Evolutionary conservation across 2,329 filamentous ascomycete species (phyloP), one percentile per base, ranked within the genome.

Genomic region (Ascochyta koolunga): DNA sequence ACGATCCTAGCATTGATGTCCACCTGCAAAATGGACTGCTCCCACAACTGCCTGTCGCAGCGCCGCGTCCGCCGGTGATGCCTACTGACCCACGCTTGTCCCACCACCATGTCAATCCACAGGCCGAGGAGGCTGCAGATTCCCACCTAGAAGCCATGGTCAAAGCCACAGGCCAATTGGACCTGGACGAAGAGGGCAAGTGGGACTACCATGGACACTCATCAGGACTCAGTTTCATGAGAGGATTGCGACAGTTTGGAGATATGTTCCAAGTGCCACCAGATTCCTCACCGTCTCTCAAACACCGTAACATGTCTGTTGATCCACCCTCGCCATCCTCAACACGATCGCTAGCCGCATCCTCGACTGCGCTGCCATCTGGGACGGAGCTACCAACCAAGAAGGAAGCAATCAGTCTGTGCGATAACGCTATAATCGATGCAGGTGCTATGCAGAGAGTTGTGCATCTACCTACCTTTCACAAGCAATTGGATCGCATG

Each of bases 161-260:
- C 53, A 90, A 93, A 70, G 90, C 90, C 36, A 91, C 93, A 2
- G 95, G 93, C 31, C 90, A 93, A 70, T 82, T 99, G 16, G 93
- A 98, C 67, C 82, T 98, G 29, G 92, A 96, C 66, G 93, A 98
- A 64, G 86, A 88, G 65, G 93, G 93, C 36, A 87, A 95, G 65
- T 96, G 92, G 87, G 93, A 98, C 74, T 99, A 96, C 67, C 91
- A 96, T 69, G 95, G 95, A 41, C 89, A 90, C 60, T 97, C 93
- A 0, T 98, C 95, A 0, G 93, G 93, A 2, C 84, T 93, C 37
- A 91, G 93, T 59, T 99, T 97, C 72, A 83, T 97, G 64, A 85
- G 86, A 60, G 87, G 90, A 49, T 88, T 99, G 83, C 90, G 96
- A 67, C 89, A 96, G 68, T 90, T 97, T 62, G 89, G 90, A 38